Base-by-base conservation (phyloP, 108 stramenopile species). In the Fragilaria radians region DNA sequence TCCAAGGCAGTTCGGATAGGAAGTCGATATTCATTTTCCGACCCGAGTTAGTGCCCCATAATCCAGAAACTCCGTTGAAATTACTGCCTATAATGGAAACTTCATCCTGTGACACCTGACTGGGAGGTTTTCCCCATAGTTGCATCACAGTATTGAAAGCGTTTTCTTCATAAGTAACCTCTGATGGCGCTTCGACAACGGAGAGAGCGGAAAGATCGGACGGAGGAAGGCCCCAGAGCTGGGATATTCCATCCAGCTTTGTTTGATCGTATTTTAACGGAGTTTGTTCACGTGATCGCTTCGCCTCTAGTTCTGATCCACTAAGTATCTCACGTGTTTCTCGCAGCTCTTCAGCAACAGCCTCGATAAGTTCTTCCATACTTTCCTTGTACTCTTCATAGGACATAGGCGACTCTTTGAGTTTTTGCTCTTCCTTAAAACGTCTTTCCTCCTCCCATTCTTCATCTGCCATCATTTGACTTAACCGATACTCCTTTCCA, bases 391-490 rank as follows among this genome's bases (percentile, higher is more conserved):
- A 79, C 32, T 77, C 81, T 19, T 79, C 78, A 46, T 68, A 70
- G 5, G 59, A 34, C 59, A 72, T 54, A 28, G 62, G 34, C 24
- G 29, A 34, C 2, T 50, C 45, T 36, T 63, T 57, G 22, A 49
- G 33, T 5, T 61, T 51, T 29, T 64, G 62, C 54, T 62, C 52
- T 22, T 59, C 50, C 28, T 48, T 42, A 14, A 11, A 42, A 7
- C 36, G 36, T 14, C 36, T 42, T 32, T 61, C 75, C 32, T 70
- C 79, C 46, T 79, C 71, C 52, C 67, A 79, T 28, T 66, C 76
- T 57, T 86, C 80, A 50, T 86, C 80, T 27, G 81, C 76, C 4
- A 82, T 66, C 62, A 72, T 75, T 62, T 80, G 67, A 57, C 69
- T 74, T 4, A 82, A 71, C 11, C 76, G 58, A 36, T 62, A 25